phyloP scores from a whole-genome alignment of 768 basidiomycete genomes.

The Pisolithus orientalis region DNA sequence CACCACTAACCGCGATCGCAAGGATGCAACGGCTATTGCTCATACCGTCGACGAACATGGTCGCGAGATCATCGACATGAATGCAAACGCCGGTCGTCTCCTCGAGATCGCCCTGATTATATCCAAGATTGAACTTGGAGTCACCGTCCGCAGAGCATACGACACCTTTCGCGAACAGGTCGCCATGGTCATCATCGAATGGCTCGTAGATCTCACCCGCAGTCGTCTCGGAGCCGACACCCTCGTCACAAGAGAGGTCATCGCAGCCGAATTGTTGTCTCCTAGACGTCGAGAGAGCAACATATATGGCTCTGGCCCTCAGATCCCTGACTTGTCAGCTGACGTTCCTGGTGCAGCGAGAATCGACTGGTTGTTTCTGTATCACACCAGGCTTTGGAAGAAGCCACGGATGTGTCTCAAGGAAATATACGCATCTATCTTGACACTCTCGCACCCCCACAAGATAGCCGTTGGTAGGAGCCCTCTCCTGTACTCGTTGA shows the following conservation, averaged over 20 bases:
- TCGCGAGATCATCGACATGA: conserved; percentile 78
- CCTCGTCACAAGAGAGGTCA: conserved; percentile 61
- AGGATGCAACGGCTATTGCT: conserved; percentile 52
- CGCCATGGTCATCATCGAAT: conserved; percentile 76
- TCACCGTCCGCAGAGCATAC: conserved; percentile 80
- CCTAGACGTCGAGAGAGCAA: conserved; percentile 50
- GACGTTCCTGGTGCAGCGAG: conserved; percentile 49
- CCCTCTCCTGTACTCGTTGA: neutral
- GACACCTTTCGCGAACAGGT: conserved; percentile 89
- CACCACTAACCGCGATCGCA: conserved; percentile 40
- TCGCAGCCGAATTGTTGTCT: conserved; percentile 62
- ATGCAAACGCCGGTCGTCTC: conserved; percentile 42
- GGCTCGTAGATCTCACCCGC: conserved; percentile 76
- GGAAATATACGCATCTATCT: conserved; percentile 72
- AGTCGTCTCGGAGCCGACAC: conserved; percentile 64
- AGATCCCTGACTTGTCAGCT: conserved; percentile 31
- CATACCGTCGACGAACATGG: conserved; percentile 71
- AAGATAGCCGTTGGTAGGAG: conserved; percentile 73
- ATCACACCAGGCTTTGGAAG: conserved; percentile 84
- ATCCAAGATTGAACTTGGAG: conserved; percentile 83
- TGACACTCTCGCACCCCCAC: conserved; percentile 65
- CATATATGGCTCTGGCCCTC: conserved; percentile 33
- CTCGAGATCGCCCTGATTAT: conserved; percentile 77
- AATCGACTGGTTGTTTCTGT: conserved; percentile 71
- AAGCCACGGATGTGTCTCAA: conserved; percentile 73